These are phyloP conservation scores for Plasmodium vivax DNA, from an alignment of 169 alveolate genomes.

Conservation along the genomic window DNA sequence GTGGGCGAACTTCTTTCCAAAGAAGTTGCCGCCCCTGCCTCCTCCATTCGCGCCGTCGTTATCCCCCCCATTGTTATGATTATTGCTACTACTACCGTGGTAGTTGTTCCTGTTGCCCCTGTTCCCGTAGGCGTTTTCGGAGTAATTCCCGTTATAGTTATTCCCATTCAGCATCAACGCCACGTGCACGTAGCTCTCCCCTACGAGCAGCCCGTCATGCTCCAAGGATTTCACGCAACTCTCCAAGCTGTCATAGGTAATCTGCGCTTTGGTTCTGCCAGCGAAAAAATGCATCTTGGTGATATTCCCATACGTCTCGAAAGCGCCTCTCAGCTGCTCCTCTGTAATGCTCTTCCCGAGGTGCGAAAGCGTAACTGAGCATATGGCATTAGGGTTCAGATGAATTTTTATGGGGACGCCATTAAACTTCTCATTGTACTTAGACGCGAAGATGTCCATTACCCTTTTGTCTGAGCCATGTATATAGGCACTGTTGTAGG, in stretches of 20 bases:
- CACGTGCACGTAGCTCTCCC: constrained; percentile 19
- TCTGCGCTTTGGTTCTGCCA: not conserved
- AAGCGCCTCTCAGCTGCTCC: not conserved
- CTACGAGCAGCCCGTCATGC: constrained; percentile 24
- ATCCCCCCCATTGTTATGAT: constrained; percentile 7
- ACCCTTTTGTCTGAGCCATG: constrained; percentile 4
- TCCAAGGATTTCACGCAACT: constrained; percentile 40
- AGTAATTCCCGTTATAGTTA: not conserved
- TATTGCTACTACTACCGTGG: not conserved
- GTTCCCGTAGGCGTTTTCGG: not conserved
- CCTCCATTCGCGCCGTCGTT: not conserved
- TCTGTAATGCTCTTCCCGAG: not conserved
- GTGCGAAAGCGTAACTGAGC: not conserved
- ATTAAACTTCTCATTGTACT: constrained; percentile 10
- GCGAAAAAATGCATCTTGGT: not conserved
- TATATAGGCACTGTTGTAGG: constrained; percentile 25
- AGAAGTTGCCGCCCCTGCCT: not conserved
- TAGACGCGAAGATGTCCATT: not conserved
- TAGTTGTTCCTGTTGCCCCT: not conserved
- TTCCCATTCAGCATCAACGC: not conserved
- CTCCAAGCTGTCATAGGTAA: constrained; percentile 5
- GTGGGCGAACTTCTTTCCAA: not conserved
- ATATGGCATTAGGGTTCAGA: not conserved
- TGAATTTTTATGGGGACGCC: constrained; percentile 37
- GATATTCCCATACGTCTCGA: constrained; percentile 33